A percentile compares a stretch with the other conserved stretches of the same genome.
Evolutionary conservation across 257 asterid species (phyloP).

Genomic region (Solanum ossicruentum): DNA sequence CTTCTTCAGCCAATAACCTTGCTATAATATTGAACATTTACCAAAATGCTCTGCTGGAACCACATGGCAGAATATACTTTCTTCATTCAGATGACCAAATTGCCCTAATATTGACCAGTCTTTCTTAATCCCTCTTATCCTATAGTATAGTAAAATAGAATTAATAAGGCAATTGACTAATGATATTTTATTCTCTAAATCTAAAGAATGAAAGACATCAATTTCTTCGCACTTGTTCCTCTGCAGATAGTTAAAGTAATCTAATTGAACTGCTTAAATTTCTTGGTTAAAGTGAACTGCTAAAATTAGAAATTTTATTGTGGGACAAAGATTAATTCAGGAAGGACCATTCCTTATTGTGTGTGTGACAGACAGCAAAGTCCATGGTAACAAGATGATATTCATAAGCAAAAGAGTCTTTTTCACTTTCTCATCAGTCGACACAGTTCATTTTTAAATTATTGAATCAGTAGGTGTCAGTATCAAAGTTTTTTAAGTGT

Average conservation of each 20-base stretch:
- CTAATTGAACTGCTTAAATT: no score
- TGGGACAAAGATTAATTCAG: neutral
- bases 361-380: neutral
- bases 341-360: neutral
- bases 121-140: no score
- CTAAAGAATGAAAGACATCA: neutral
- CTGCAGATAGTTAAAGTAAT: neutral
- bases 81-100: no score
- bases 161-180: neutral
- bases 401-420: neutral
- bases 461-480: neutral
- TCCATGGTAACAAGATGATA: neutral
- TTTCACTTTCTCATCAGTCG: neutral
- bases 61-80: no score
- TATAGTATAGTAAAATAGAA: no score
- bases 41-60: no score
- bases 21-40: no score
- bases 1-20: no score
- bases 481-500: neutral
- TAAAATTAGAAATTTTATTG: neutral
- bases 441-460: neutral
- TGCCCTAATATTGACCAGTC: no score
- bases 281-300: no score
- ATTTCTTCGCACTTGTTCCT: neutral
- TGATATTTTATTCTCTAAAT: neutral